phyloP scores from a whole-genome alignment of 805 yeast species.

The Candida glaebosa region DNA sequence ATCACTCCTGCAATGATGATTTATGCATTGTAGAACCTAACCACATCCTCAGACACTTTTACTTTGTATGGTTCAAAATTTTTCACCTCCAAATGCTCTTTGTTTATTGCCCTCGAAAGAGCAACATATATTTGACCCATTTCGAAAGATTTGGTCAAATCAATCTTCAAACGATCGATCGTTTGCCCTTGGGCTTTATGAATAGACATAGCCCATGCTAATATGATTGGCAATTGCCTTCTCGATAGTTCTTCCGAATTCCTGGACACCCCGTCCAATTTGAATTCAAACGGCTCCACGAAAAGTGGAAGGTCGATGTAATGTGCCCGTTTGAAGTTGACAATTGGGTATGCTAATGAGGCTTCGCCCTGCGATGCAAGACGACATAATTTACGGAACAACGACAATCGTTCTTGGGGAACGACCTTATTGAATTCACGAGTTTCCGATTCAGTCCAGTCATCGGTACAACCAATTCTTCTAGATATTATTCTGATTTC shows the following conservation, averaged over 20 bases:
- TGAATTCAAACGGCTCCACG: constrained; percentile 37
- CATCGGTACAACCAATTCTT: constrained; percentile 19
- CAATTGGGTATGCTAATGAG: constrained; percentile 39
- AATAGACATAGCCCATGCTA: constrained; percentile 82
- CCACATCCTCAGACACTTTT: constrained; percentile 31
- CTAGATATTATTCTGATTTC: constrained; percentile 21
- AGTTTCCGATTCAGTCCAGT: constrained; percentile 17
- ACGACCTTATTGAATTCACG: constrained; percentile 13
- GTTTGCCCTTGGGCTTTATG: constrained; percentile 89
- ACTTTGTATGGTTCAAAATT: constrained; percentile 62
- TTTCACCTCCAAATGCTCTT: constrained; percentile 59
- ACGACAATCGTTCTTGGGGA: constrained; percentile 23
- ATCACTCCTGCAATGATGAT: too few relatives aligned
- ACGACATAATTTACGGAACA: constrained; percentile 17
- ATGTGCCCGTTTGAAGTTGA: constrained; percentile 38
- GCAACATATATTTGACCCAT: constrained; percentile 86
- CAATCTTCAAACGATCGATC: constrained; percentile 64
- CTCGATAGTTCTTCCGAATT: constrained; percentile 31
- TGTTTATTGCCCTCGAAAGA: constrained; percentile 69
- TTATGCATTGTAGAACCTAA: constrained; percentile 25
- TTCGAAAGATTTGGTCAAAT: constrained; percentile 63
- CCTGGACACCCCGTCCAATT: constrained; percentile 6
- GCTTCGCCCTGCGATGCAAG: constrained; percentile 20
- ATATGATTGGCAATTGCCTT: constrained; percentile 61
- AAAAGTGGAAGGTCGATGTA: constrained; percentile 28